Base-by-base conservation (phyloP, 2,329 filamentous ascomycete genomes). In the Cryoendolithus antarcticus region DNA sequence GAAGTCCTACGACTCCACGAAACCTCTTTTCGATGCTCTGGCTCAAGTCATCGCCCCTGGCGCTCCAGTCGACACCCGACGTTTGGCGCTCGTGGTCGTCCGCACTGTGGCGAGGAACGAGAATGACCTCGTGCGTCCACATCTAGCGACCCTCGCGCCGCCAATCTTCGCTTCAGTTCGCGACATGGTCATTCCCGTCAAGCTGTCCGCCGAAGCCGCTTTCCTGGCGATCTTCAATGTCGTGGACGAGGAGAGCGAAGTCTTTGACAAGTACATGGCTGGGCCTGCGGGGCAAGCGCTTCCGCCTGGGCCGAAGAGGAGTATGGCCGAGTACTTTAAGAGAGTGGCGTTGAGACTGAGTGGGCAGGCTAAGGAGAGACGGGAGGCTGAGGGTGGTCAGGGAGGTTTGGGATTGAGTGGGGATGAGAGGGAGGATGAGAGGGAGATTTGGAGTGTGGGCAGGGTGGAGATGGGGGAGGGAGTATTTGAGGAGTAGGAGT, bases 241-340 rank as follows among this genome's bases (percentile, higher is more conserved):
- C 1, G 85, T 88, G 1, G 85, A 94, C 33, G 81, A 88, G 46
- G 91, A 95, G 57, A 72, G 70, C 42, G 79, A 75, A 45, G 77
- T 95, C 12, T 96, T 95, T 59, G 88, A 95, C 52, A 88, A 88
- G 63, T 96, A 86, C 62, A 79, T 95, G 67, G 69, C 74, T 7
- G 77, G 78, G 0, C 70, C 79, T 1, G 75, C 74, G 1, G 70
- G 66, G 4, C 73, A 74, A 37, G 74, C 76, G 3, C 62, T 95
- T 43, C 70, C 78, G 6, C 63, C 83, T 0, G 80, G 75, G 30
- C 77, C 77, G 11, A 91, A 93, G 71, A 74, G 89, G 50, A 86
- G 81, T 59, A 95, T 98, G 82, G 74, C 80, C 43, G 91, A 98
- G 60, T 98, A 98, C 65, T 96, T 96, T 67, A 94, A 94, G 71